These are phyloP conservation scores for Tephrocybe sp. DNA, from an alignment of 768 basidiomycete species.

Conservation along the genomic window DNA sequence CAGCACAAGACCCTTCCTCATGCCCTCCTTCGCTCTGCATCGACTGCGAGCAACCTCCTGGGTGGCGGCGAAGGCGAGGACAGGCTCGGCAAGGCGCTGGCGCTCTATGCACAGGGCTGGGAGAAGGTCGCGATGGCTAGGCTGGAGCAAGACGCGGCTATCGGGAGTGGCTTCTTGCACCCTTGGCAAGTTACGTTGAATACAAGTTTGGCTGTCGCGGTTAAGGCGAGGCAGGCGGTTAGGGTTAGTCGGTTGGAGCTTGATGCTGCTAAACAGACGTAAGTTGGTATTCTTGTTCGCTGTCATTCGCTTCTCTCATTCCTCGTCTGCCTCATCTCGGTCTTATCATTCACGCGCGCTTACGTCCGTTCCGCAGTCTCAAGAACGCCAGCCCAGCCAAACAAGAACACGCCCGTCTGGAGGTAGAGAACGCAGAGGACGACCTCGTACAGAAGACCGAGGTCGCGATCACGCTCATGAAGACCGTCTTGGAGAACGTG, in stretches of 20 bases:
- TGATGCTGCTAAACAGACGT: conserved; percentile 89
- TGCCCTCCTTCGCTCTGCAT: conserved; percentile 83
- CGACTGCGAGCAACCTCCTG: conserved; percentile 52
- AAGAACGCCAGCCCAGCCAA: conserved; percentile 74
- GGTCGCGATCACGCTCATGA: conserved; percentile 95
- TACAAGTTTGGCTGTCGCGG: conserved; percentile 81
- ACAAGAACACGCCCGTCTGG: conserved; percentile 91
- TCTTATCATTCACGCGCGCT: neutral
- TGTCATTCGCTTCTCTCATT: neutral
- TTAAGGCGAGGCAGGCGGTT: conserved; percentile 90
- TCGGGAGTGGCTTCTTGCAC: conserved; percentile 65
- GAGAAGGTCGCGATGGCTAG: conserved; percentile 81
- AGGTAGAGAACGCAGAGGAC: conserved; percentile 93
- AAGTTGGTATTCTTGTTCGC: conserved; percentile 25
- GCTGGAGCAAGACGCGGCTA: conserved; percentile 73
- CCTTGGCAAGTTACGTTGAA: conserved; percentile 90
- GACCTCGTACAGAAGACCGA: conserved; percentile 98
- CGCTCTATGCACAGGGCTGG: conserved; percentile 79
- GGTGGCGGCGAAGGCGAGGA: conserved; percentile 52
- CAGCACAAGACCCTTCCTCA: conserved; percentile 98
- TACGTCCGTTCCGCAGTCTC: conserved; percentile 49
- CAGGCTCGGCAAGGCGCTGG: conserved; percentile 75
- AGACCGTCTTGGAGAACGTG: conserved; percentile 97
- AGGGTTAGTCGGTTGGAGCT: conserved; percentile 80
- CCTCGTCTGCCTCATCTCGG: neutral